These are phyloP conservation scores for Cryptococcus deneoformans DNA, from an alignment of 1,284 basidiomycete species.

Conservation along the genomic window DNA sequence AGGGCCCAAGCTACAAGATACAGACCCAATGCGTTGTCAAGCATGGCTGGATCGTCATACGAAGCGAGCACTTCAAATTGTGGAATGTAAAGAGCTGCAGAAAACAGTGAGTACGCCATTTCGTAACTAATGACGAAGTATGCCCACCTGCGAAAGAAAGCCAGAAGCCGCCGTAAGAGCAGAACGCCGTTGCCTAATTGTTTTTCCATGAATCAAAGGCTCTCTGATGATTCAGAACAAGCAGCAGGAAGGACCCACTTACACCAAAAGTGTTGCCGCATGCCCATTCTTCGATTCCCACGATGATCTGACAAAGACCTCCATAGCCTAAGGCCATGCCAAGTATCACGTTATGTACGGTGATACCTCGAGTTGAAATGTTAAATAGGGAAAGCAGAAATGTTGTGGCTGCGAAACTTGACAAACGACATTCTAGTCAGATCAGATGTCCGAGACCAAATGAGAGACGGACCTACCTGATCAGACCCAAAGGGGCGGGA, in stretches of 20 bases:
- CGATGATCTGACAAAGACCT: conserved; percentile 67
- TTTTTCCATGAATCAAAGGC: too few relatives aligned
- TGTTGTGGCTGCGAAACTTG: conserved; percentile 54
- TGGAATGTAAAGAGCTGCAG: conserved; percentile 40
- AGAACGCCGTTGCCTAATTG: conserved; percentile 61
- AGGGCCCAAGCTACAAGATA: conserved; percentile 49
- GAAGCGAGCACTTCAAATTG: conserved; percentile 54
- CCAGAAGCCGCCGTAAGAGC: conserved; percentile 82
- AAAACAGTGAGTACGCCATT: not conserved
- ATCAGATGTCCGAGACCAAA: not conserved
- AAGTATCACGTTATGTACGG: conserved; percentile 68
- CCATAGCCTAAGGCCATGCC: conserved; percentile 81
- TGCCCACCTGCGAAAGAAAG: conserved; percentile 57
- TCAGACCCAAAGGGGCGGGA: conserved; percentile 55
- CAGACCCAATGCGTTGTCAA: conserved; percentile 52
- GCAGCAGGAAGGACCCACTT: not conserved
- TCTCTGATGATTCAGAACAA: too few relatives aligned
- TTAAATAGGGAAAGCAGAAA: conserved; percentile 54
- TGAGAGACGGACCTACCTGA: conserved; percentile 25
- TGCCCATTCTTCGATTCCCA: conserved; percentile 64
- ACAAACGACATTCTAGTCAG: too few relatives aligned
- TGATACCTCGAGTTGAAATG: conserved; percentile 45
- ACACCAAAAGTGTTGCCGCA: conserved; percentile 60
- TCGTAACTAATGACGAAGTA: not conserved
- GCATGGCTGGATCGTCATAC: conserved; percentile 49